These are phyloP conservation scores for Scleroderma citrinum DNA, from an alignment of 768 basidiomycete genomes.

Conservation along the genomic window DNA sequence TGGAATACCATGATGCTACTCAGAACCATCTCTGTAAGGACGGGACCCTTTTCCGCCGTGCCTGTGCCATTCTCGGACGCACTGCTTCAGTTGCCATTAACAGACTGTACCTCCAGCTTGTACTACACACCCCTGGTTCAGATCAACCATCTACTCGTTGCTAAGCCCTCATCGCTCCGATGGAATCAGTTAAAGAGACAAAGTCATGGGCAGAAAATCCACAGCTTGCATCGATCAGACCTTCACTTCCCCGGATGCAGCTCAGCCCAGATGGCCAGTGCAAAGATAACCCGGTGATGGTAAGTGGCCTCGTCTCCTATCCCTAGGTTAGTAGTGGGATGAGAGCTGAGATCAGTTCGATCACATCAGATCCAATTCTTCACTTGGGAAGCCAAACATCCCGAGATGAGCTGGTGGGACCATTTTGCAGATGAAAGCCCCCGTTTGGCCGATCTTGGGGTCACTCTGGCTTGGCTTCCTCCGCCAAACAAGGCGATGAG, in stretches of 20 bases:
- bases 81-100: too few relatives aligned
- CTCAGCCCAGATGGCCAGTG: slow-evolving; percentile 47
- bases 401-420: slow-evolving; percentile 72
- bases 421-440: slow-evolving; percentile 65
- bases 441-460: slow-evolving; percentile 55
- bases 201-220: slow-evolving; percentile 15
- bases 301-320: slow-evolving; percentile 24
- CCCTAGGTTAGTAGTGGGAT: not conserved
- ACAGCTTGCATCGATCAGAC: slow-evolving; percentile 14
- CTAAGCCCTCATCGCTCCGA: too few relatives aligned
- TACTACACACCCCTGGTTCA: too few relatives aligned
- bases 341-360: not conserved
- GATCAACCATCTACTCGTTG: too few relatives aligned
- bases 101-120: too few relatives aligned
- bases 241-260: slow-evolving; percentile 56
- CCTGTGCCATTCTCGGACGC: too few relatives aligned
- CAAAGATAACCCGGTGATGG: slow-evolving; percentile 62
- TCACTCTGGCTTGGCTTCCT: slow-evolving; percentile 81
- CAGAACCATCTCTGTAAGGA: too few relatives aligned
- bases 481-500: slow-evolving; percentile 76
- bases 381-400: slow-evolving; percentile 66
- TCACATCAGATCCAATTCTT: slow-evolving; percentile 67
- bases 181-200: not conserved
- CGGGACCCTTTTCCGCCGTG: too few relatives aligned
- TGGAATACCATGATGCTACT: too few relatives aligned